phyloP scores from a whole-genome alignment of 2,329 filamentous ascomycete genomes.

The Trichoderma simmonsii region DNA sequence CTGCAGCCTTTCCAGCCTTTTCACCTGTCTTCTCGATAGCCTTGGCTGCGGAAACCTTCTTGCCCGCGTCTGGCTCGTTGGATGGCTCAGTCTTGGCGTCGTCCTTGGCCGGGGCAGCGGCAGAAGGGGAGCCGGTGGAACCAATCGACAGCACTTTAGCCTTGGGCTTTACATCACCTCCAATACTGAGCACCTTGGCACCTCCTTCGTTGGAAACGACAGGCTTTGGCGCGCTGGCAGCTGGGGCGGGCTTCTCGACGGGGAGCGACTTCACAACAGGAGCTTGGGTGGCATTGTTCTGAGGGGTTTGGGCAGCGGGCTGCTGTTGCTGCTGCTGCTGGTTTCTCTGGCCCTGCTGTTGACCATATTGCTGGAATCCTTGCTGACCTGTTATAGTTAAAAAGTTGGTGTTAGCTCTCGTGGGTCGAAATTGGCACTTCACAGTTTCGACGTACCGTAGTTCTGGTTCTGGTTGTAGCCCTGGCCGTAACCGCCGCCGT shows the following conservation, averaged over 20 bases:
- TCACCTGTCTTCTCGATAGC: constrained; percentile 90
- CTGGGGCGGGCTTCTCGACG: constrained; percentile 39
- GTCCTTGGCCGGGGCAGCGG: constrained; percentile 35
- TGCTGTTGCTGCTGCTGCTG: constrained; percentile 27
- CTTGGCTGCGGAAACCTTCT: constrained; percentile 83
- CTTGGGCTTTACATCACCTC: constrained; percentile 54
- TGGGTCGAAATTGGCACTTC: not conserved
- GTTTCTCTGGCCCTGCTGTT: constrained; percentile 34
- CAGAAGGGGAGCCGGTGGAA: constrained; percentile 25
- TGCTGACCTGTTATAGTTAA: constrained; percentile 40
- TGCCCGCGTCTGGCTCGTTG: constrained; percentile 62
- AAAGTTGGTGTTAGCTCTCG: not conserved
- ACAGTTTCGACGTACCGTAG: constrained; percentile 35
- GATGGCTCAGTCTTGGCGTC: constrained; percentile 49
- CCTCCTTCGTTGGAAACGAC: constrained; percentile 53
- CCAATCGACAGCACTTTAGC: constrained; percentile 47
- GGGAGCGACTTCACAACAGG: constrained; percentile 36
- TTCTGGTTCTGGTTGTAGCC: constrained; percentile 45
- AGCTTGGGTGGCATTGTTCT: constrained; percentile 41
- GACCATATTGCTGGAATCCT: constrained; percentile 53
- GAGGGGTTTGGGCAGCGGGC: constrained; percentile 11
- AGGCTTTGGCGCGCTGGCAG: constrained; percentile 47
- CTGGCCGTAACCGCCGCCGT: constrained; percentile 50
- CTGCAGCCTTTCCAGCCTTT: constrained; percentile 40
- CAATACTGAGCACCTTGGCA: constrained; percentile 68